Base-by-base conservation (phyloP, 2,329 filamentous ascomycete species). In the Penicillium sp. region DNA sequence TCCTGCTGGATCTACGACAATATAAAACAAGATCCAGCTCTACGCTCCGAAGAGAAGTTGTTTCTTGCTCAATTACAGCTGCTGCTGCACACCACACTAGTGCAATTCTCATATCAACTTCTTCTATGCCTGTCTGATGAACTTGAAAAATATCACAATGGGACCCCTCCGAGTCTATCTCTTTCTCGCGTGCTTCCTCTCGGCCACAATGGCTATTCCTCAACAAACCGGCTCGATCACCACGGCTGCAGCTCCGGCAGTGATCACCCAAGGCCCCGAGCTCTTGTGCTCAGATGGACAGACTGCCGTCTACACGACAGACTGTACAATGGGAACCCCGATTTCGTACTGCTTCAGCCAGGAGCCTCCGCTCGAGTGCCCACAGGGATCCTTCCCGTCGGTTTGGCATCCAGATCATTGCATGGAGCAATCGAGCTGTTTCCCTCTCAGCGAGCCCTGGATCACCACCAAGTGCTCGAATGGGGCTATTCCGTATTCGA, bases 401-500 rank as follows among this genome's bases (percentile, higher is more conserved):
- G 52, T 59, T 7, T 62, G 57, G 56, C 57, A 61, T 45, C 60
- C 61, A 8, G 61, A 57, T 26, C 59, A 61, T 34, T 64, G 61
- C 24, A 45, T 56, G 26, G 52, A 57, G 21, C 24, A 42, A 24
- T 50, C 56, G 9, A 64, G 56, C 9, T 64, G 61, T 42, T 63
- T 57, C 43, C 53, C 60, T 1, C 33, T 58, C 4, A 52, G 51
- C 35, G 59, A 54, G 19, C 48, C 46, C 9, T 64, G 58, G 58
- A 56, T 64, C 8, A 61, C 56, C 3, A 61, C 58, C 3, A 41
- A 54, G 29, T 64, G 61, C 33, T 56, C 54, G 8, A 59, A 64
- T n/a, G 61, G 61, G 3, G 58, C 52, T 2, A 44, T 57, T 17
- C 49, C 61, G 0, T 58, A 52, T 29, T 41, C 45, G 24, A 64